Evolutionary conservation across 2,329 filamentous ascomycete species (phyloP), one percentile per base, ranked within the genome.

Genomic region (Pseudohalonectria lignicola): DNA sequence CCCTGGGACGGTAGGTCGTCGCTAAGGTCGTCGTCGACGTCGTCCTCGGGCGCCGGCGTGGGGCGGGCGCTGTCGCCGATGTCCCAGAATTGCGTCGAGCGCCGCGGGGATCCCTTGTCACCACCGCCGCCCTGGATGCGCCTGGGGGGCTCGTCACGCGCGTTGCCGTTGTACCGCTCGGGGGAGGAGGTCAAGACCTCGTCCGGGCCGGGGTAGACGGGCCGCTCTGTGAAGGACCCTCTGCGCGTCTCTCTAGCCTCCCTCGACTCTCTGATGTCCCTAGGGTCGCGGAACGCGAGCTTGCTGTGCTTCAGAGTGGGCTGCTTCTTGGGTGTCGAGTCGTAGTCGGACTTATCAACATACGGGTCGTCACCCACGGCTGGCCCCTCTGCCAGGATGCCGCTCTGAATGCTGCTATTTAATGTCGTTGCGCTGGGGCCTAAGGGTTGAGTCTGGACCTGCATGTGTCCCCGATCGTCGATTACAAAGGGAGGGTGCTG

Each of bases 231-330:
- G 36, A 45, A 47, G 2, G 45, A 43, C 2, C 39, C 36, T 20
- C 48, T 49, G 10, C 45, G 36, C 20, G 23, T 26, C 8, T 20
- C 21, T 25, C 18, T 15, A 12, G 23, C 23, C 23, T 26, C 23
- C 12, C 23, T 26, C 8, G 23, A 7, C 23, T 26, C 23, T 26
- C 21, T 26, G 30, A 28, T 21, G 30, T 38, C 36, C 17, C 38
- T 34, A 13, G 25, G 48, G 37, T 66, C 61, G 16, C 65, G 59
- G 41, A 65, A 47, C 1, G 65, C 55, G n/a, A 66, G 51, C 34
- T 54, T 60, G 15, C 57, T 48, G 18, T 54, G 53, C 38, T 53
- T 50, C 26, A 53, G 39, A 7, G 45, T 46, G 21, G 44, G 49
- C 6, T 43, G 31, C 37, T 48, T 52, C 36, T 48, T 48, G 1